A percentile compares a stretch with the other conserved stretches of the same genome.
Evolutionary conservation across 306 rosid species (phyloP).

Genomic region (Morella rubra): DNA sequence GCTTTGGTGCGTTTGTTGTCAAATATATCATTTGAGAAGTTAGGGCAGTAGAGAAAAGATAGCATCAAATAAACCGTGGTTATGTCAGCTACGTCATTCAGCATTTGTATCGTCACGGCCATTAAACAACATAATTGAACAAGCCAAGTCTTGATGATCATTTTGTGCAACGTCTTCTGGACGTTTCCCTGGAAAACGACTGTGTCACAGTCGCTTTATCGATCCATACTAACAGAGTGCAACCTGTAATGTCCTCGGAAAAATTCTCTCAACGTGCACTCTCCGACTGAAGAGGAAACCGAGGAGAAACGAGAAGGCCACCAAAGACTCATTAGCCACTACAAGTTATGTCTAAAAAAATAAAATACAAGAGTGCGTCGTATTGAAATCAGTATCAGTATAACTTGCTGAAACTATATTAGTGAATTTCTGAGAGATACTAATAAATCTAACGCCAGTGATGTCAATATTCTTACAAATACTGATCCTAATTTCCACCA

Average conservation of each 20-base stretch:
- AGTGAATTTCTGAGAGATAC: background rate
- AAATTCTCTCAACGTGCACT: too few relatives aligned
- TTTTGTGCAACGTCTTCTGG: too few relatives aligned
- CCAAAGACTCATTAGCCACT: too few relatives aligned
- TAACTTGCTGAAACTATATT: background rate
- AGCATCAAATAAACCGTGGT: background rate
- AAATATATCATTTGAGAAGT: background rate
- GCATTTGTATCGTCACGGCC: background rate
- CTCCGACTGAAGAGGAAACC: too few relatives aligned
- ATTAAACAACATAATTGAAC: background rate
- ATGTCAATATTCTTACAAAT: slow-evolving; percentile 29
- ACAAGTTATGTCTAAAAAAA: too few relatives aligned
- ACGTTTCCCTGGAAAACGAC: too few relatives aligned
- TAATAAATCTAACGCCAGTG: slow-evolving; percentile 23
- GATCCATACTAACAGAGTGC: too few relatives aligned
- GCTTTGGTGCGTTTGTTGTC: slow-evolving; percentile 5
- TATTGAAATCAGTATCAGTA: background rate
- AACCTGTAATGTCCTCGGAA: too few relatives aligned
- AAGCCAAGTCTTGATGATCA: background rate
- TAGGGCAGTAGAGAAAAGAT: background rate
- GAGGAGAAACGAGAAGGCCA: too few relatives aligned
- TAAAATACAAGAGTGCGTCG: too few relatives aligned
- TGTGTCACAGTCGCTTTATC: too few relatives aligned
- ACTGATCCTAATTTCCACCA: slow-evolving; percentile 47
- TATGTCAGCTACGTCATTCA: background rate